Evolutionary conservation across 495 filamentous ascomycete species (phyloP).

Genomic region (Neurospora sp.): DNA sequence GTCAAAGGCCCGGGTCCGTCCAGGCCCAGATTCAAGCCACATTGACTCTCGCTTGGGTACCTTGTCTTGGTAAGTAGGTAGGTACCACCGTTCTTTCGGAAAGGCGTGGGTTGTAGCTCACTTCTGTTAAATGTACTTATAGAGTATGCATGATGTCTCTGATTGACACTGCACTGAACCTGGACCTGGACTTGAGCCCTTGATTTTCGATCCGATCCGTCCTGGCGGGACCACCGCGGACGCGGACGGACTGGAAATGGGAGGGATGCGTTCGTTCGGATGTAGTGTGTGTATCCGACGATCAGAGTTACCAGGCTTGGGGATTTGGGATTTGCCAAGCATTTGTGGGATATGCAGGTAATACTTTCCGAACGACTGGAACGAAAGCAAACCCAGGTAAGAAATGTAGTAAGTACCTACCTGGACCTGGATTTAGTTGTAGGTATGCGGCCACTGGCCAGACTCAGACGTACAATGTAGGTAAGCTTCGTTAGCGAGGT

Average conservation of each 20-base stretch:
- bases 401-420: neutral
- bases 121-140: too few species aligned
- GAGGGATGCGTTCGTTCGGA: neutral
- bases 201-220: neutral
- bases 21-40: neutral
- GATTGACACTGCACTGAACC: neutral
- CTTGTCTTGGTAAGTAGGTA: neutral
- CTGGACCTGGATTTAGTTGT: neutral
- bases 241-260: neutral
- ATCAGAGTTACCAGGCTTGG: neutral
- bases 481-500: neutral
- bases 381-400: neutral
- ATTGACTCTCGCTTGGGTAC: neutral
- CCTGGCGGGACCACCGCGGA: neutral
- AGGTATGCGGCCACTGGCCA: neutral
- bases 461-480: neutral
- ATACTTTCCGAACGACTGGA: neutral
- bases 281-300: neutral
- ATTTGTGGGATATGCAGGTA: neutral
- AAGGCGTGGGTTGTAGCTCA: neutral
- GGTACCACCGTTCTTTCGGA: neutral
- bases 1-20: neutral
- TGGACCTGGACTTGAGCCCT: neutral
- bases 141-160: neutral
- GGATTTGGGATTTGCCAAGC: neutral